Evolutionary conservation across 495 filamentous ascomycete species (phyloP), one percentile per base, ranked within the genome.

Genomic region (Hypomontagnella submonticulosa): DNA sequence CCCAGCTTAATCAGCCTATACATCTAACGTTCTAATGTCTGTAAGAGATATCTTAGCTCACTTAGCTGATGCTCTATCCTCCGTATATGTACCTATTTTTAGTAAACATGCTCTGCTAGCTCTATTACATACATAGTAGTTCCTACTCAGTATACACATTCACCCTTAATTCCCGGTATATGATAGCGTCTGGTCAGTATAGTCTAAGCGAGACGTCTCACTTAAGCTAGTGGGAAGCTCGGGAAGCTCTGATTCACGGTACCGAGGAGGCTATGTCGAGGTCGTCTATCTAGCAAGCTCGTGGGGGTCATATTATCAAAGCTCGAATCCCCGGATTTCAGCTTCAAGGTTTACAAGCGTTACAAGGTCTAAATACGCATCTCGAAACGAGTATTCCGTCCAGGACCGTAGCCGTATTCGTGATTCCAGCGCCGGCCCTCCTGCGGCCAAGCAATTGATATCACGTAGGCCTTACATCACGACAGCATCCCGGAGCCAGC

Each of bases 401-500:
- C 44, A 41, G 40, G 33, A 52, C 33, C 15, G 20, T 46, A 32
- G 42, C 53, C 40, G 46, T 51, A 51, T 67, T 37, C 30, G 50
- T 42, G 32, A 46, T 46, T 27, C 23, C 23, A 30, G 3, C 33
- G 30, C 23, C 34, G 41, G 46, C 46, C 38, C 27, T 8, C 42
- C 57, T 62, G 64, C 57, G 23, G 48, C 58, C 57, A 46, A 34
- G 49, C 9, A 33, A 27, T 27, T 44, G 1, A 52, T 40, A 58
- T 62, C 41, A 67, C 46, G 34, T 33, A 32, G 23, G 57, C 64
- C 5, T 59, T 43, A 56, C 56, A 61, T 61, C 50, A 56, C 37
- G 44, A 51, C 42, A 20, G 27, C 27, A n/a, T 36, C 34, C 27
- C 27, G 59, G 19, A 41, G 19, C 46, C 48, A 49, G 27, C 47